Evolutionary conservation across 139 green algal genomes (phyloP).

Genomic region (Micromonas pusilla): DNA sequence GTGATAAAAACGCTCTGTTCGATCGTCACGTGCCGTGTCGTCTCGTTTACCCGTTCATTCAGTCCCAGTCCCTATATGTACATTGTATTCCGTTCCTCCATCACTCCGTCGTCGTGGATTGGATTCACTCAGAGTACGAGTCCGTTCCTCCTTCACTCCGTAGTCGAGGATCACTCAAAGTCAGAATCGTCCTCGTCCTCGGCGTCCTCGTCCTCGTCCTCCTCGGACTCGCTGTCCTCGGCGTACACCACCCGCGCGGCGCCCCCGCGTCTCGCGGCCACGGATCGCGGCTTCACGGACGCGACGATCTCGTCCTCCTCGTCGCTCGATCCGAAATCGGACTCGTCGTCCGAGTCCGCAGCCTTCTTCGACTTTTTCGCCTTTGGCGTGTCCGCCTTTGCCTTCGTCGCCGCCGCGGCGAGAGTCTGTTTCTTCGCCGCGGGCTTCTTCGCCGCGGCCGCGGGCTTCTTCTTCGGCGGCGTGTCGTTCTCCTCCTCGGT

Average conservation of each 20-base stretch:
- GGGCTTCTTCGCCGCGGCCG: conserved; percentile 1
- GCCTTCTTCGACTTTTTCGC: background rate
- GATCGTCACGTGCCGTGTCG: no score
- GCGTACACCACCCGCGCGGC: background rate
- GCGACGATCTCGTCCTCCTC: no score
- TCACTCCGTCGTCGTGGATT: background rate
- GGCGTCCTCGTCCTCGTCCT: conserved; percentile 13
- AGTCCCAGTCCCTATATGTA: background rate
- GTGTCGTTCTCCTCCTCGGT: no score
- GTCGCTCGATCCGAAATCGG: conserved; percentile 7
- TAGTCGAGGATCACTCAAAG: conserved; percentile 11
- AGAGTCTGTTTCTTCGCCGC: conserved; percentile 22
- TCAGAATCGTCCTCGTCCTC: conserved; percentile 27
- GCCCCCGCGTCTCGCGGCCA: background rate
- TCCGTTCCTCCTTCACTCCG: background rate
- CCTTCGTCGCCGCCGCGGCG: conserved; percentile 36
- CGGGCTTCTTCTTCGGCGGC: conserved; percentile 23
- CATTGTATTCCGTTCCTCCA: background rate
- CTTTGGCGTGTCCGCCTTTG: background rate
- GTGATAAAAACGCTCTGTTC: no score
- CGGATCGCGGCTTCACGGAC: conserved; percentile 16
- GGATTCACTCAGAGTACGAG: conserved; percentile 21
- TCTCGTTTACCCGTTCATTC: no score
- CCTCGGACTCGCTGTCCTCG: no score
- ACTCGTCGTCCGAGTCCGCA: conserved; percentile 7